phyloP scores from a whole-genome alignment of 331 rosid species.

The Cydonia oblonga region DNA sequence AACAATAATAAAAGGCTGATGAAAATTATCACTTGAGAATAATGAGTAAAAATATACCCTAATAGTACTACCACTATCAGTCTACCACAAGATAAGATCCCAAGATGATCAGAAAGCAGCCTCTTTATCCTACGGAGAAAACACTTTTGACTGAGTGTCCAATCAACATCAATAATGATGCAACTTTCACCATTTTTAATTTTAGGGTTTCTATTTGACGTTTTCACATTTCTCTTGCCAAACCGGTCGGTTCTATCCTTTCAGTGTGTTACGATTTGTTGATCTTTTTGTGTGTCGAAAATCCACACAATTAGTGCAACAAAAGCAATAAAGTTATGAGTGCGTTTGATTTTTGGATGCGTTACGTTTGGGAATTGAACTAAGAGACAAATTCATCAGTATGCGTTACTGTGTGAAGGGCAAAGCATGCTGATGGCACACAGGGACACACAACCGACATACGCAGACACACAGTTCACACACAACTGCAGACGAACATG shows the following conservation, averaged over 20 bases:
- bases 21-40: too few relatives aligned
- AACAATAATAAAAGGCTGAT: too few relatives aligned
- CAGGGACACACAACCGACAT: slow-evolving; percentile 24
- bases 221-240: neutral
- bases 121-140: neutral
- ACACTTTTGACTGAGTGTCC: neutral
- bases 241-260: neutral
- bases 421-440: slow-evolving; percentile 8
- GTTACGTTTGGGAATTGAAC: slow-evolving; percentile 1
- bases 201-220: too few relatives aligned
- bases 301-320: neutral
- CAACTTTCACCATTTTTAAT: neutral
- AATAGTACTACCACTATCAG: too few relatives aligned
- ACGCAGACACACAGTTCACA: slow-evolving; percentile 23
- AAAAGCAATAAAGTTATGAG: neutral
- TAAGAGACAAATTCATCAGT: neutral
- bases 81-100: neutral
- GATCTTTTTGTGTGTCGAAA: neutral
- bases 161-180: neutral
- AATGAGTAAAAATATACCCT: too few relatives aligned
- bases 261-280: neutral
- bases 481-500: neutral
- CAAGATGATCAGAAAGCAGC: neutral
- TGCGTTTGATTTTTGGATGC: neutral
- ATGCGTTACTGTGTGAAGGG: neutral